Conservation (phyloP, 2,329 filamentous ascomycete species). For the Alternaria gaisen region DNA sequence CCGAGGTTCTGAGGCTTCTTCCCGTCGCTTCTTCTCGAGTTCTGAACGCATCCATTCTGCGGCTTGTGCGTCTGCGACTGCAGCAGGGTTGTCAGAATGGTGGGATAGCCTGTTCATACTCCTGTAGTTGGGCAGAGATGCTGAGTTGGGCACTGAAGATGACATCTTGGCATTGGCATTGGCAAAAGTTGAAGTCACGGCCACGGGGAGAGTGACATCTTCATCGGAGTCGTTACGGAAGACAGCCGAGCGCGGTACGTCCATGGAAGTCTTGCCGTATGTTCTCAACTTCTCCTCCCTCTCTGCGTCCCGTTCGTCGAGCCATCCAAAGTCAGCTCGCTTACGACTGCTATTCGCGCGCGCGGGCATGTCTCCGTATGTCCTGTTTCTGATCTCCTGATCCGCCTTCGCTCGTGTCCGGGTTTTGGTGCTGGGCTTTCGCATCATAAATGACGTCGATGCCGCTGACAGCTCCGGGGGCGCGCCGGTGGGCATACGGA, state of each 20-base stretch:
- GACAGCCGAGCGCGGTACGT: slow-evolving; percentile 28
- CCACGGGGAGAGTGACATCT: slow-evolving; percentile 54
- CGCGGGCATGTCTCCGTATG: slow-evolving; percentile 30
- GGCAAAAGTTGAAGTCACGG: slow-evolving; percentile 54
- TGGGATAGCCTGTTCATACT: slow-evolving; percentile 43
- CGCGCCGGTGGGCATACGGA: slow-evolving; percentile 42
- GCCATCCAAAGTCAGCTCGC: slow-evolving; percentile 38
- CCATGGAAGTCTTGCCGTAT: slow-evolving; percentile 31
- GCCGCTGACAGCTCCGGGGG: slow-evolving; percentile 37
- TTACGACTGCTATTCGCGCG: slow-evolving; percentile 47
- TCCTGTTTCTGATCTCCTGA: slow-evolving; percentile 23
- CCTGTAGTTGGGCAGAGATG: slow-evolving; percentile 47
- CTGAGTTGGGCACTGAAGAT: slow-evolving; percentile 56
- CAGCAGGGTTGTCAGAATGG: slow-evolving; percentile 45
- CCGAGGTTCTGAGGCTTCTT: slow-evolving; percentile 32
- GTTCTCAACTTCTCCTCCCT: slow-evolving; percentile 34
- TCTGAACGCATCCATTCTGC: slow-evolving; percentile 57
- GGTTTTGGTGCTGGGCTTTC: slow-evolving; percentile 35
- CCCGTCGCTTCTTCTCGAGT: slow-evolving; percentile 53
- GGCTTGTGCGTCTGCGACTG: slow-evolving; percentile 51
- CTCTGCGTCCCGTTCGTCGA: slow-evolving; percentile 32
- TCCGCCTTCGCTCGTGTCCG: slow-evolving; percentile 37
- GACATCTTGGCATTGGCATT: slow-evolving; percentile 45
- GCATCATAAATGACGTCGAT: slow-evolving; percentile 35
- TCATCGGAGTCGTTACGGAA: slow-evolving; percentile 41